phyloP scores from a whole-genome alignment of 306 rosid species.

The Lablab purpureus region DNA sequence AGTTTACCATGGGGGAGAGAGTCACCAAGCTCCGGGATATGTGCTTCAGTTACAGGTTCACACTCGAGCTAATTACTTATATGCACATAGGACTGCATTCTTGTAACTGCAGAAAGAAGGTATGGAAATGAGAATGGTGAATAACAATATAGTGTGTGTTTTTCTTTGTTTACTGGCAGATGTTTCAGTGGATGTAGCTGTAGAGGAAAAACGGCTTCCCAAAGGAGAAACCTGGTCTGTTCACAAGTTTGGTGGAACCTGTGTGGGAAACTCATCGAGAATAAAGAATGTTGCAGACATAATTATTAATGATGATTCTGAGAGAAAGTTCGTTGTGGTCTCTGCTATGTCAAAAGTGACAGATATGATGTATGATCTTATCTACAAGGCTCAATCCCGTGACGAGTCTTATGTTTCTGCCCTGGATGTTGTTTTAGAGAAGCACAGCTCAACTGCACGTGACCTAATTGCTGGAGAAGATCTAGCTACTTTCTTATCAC shows the following conservation, averaged over 20 bases:
- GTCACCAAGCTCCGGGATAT: slow-evolving; percentile 6
- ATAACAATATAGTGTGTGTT: neutral
- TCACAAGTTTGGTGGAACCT: slow-evolving; percentile 93
- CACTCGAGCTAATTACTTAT: neutral
- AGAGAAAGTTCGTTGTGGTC: slow-evolving; percentile 78
- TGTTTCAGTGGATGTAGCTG: slow-evolving; percentile 51
- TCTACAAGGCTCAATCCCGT: slow-evolving; percentile 78
- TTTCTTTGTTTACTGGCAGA: slow-evolving; percentile 35
- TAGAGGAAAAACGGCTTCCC: slow-evolving; percentile 64
- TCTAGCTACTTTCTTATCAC: slow-evolving; percentile 68
- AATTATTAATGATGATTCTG: slow-evolving; percentile 68
- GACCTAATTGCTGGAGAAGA: slow-evolving; percentile 76
- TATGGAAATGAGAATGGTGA: neutral
- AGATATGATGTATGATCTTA: slow-evolving; percentile 89
- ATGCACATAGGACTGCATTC: neutral
- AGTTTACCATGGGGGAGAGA: slow-evolving; percentile 38
- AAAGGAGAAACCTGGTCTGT: slow-evolving; percentile 82
- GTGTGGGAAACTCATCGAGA: slow-evolving; percentile 76
- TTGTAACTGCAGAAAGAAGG: neutral
- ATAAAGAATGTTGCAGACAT: slow-evolving; percentile 77
- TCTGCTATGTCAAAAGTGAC: slow-evolving; percentile 95
- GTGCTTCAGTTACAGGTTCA: slow-evolving; percentile 45
- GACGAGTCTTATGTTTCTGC: slow-evolving; percentile 73
- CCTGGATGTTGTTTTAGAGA: slow-evolving; percentile 70
- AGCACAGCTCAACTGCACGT: slow-evolving; percentile 73